Evolutionary conservation across 257 asterid genomes (phyloP), one percentile per base, ranked within the genome.

Genomic region (Fraxinus pennsylvanica): DNA sequence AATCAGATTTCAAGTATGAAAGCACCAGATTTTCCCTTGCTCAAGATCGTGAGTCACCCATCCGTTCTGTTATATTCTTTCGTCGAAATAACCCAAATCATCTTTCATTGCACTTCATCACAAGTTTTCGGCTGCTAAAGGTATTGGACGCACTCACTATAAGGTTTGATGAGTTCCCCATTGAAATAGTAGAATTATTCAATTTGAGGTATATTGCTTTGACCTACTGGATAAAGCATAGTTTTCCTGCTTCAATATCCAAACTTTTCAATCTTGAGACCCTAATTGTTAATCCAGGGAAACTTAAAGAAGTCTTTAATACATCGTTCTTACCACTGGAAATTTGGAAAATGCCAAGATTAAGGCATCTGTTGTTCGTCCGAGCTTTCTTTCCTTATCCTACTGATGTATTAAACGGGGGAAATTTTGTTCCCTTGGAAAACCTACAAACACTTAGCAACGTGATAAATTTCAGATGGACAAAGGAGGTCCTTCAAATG

Each of bases 341-440:
- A 0, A 74, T 74, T 45, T 82, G 83, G 86, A 17, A 29, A 21
- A 77, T 82, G 85, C 77, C 73, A 17, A 29, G 15, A 30, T 8
- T 85, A 33, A 82, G 88, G 78, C 84, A 82, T 82, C 72, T 85
- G 5, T 10, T 25, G 13, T 47, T 77, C 8, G 22, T 47, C 2
- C 17, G 38, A 35, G 1, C 57, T 22, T 10, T 50, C 68, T 22
- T 77, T 10, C 75, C 75, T 32, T 7, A 32, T 35, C 80, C 80
- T 68, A 43, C 43, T 36, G 21, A 35, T 47, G 68, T 19, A 77
- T 35, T 54, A 7, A 19, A 66, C 14, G 9, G 50, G 32, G 41
- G 14, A 47, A n/a, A 45, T 76, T 52, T 14, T 12, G 36, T 75
- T 5, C 7, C 39, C 21, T 50, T 67, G 12, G 35, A 66, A 47